Conservation (phyloP, 2,329 filamentous ascomycete genomes). For the Botrytis elliptica region DNA sequence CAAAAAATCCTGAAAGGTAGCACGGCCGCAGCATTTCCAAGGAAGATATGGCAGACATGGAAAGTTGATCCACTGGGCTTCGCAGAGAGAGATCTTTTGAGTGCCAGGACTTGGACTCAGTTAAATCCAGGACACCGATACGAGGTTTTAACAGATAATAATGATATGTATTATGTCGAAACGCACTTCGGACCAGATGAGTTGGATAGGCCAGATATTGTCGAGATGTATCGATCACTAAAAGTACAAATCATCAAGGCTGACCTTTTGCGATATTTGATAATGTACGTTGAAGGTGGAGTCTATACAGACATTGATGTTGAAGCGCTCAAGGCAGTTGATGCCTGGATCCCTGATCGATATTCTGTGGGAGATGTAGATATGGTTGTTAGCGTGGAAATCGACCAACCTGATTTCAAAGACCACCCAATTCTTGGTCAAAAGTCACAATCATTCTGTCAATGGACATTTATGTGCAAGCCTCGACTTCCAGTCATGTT, state of each 20-base stretch:
- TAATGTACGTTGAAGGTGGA: slow-evolving; percentile 65
- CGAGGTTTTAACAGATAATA: slow-evolving; percentile 56
- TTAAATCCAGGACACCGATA: slow-evolving; percentile 64
- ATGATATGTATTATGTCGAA: slow-evolving; percentile 66
- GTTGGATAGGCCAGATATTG: slow-evolving; percentile 65
- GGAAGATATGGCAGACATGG: slow-evolving; percentile 78
- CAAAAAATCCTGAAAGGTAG: neutral
- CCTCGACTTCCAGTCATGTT: slow-evolving; percentile 67
- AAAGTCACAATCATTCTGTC: slow-evolving; percentile 70
- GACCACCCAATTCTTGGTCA: slow-evolving; percentile 64
- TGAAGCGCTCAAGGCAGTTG: slow-evolving; percentile 50
- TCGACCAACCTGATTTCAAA: slow-evolving; percentile 65
- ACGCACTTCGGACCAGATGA: slow-evolving; percentile 64
- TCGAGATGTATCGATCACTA: slow-evolving; percentile 57
- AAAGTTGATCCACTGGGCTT: slow-evolving; percentile 67
- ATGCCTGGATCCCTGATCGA: slow-evolving; percentile 59
- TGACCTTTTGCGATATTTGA: slow-evolving; percentile 62
- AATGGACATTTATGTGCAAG: slow-evolving; percentile 74
- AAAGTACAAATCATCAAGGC: slow-evolving; percentile 64
- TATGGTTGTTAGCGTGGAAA: slow-evolving; percentile 69
- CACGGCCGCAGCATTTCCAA: slow-evolving; percentile 47
- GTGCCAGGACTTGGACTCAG: slow-evolving; percentile 62
- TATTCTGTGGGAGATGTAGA: slow-evolving; percentile 65
- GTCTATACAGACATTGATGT: slow-evolving; percentile 61
- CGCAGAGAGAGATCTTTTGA: slow-evolving; percentile 59